Percentiles rank a stretch among this genome's conserved stretches.
Conservation (phyloP, 768 basidiomycete genomes). For the Lenzites betulinus region DNA sequence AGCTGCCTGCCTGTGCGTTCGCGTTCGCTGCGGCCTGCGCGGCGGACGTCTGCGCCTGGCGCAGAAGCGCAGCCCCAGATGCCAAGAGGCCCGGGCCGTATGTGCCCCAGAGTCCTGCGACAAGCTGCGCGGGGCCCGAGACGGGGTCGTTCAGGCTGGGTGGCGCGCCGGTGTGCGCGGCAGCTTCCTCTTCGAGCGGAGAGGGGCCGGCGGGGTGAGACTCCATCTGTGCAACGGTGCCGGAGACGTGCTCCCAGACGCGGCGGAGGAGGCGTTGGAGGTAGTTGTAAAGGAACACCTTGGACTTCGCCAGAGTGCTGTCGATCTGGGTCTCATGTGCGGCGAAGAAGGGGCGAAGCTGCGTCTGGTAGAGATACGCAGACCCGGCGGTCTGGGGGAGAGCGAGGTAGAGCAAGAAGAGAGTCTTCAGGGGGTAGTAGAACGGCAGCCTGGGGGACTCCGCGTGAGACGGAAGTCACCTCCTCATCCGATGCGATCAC, state of each 20-base stretch:
- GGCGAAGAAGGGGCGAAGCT: conserved; percentile 83
- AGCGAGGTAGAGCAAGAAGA: conserved; percentile 87
- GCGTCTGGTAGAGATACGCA: conserved; percentile 76
- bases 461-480: conserved; percentile 12
- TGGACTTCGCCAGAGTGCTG: conserved; percentile 66
- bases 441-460: conserved; percentile 73
- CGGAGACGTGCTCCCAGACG: conserved; percentile 65
- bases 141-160: conserved; percentile 55
- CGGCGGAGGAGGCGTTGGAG: conserved; percentile 63
- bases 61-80: conserved; percentile 62
- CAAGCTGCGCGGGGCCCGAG: conserved; percentile 66
- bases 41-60: conserved; percentile 49
- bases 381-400: conserved; percentile 90
- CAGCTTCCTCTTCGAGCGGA: conserved; percentile 27
- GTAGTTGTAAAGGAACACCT: conserved; percentile 59
- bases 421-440: conserved; percentile 78
- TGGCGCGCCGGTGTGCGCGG: conserved; percentile 36
- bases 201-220: conserved; percentile 17
- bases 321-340: conserved; percentile 87
- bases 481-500: conserved; percentile 28
- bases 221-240: conserved; percentile 48
- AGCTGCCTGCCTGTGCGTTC: conserved; percentile 2
- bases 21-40: conserved; percentile 27
- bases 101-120: conserved; percentile 70
- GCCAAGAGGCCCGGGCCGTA: conserved; percentile 77